phyloP scores from a whole-genome alignment of 768 basidiomycete genomes.

The Termitomyces sp. region DNA sequence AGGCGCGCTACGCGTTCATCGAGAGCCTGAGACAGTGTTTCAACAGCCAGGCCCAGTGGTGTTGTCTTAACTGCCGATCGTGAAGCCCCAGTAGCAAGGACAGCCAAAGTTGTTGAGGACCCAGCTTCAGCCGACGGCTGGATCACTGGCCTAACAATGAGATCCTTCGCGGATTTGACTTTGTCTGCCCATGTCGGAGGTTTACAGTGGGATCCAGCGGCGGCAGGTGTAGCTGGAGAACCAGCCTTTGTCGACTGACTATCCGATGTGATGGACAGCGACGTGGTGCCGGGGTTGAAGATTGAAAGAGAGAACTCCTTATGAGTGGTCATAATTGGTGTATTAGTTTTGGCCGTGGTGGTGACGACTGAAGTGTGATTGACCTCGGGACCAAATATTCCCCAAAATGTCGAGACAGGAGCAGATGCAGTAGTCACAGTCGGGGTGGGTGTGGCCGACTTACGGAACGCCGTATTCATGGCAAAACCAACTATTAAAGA shows the following conservation, averaged over 20 bases:
- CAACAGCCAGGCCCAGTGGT: constrained; percentile 36
- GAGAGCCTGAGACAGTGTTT: constrained; percentile 45
- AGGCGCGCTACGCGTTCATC: constrained; percentile 43
- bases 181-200: constrained; percentile 22
- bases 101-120: constrained; percentile 25
- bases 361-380: constrained; percentile 33
- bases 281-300: constrained; percentile 45
- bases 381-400: constrained; percentile 33
- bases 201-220: constrained; percentile 10
- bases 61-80: constrained; percentile 20
- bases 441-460: constrained; percentile 24
- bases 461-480: constrained; percentile 46
- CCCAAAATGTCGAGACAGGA: constrained; percentile 33
- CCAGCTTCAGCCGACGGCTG: constrained; percentile 27
- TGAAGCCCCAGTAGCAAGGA: constrained; percentile 13
- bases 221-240: constrained; percentile 8
- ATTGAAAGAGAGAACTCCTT: constrained; percentile 52
- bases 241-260: constrained; percentile 13
- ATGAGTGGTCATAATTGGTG: constrained; percentile 33
- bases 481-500: constrained; percentile 65
- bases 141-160: constrained; percentile 30
- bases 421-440: constrained; percentile 26
- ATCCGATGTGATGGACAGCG: constrained; percentile 29
- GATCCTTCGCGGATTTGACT: constrained; percentile 27
- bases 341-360: constrained; percentile 25